These are phyloP conservation scores for Xerocomus amazonicus DNA, from an alignment of 1,284 basidiomycete genomes.

Conservation along the genomic window DNA sequence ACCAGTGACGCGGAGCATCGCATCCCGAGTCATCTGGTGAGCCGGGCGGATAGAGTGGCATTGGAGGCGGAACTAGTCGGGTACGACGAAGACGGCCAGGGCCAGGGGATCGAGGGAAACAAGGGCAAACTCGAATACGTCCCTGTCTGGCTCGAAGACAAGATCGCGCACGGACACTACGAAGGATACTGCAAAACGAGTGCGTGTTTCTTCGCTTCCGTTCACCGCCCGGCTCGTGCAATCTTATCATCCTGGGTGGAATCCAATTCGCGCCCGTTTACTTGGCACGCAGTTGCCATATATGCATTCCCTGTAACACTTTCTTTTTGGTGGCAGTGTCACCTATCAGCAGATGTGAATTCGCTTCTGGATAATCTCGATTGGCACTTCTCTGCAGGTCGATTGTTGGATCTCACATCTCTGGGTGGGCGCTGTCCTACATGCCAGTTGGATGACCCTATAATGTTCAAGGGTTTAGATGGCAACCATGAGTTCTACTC, in stretches of 20 bases:
- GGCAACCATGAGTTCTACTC: neutral
- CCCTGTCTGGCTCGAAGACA: conserved; percentile 91
- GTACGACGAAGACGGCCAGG: conserved; percentile 57
- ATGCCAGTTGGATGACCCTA: neutral
- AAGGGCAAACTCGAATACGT: conserved; percentile 62
- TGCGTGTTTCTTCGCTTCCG: conserved; percentile 38
- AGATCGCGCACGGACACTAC: conserved; percentile 90
- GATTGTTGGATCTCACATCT: conserved; percentile 10
- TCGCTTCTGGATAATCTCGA: conserved; percentile 9
- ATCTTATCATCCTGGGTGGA: conserved; percentile 15
- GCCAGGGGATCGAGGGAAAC: conserved; percentile 43
- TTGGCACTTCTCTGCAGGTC: neutral
- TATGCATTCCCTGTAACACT: conserved; percentile 1
- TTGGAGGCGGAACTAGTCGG: conserved; percentile 58
- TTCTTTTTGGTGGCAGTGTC: conserved; percentile 1
- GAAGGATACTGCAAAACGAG: conserved; percentile 98
- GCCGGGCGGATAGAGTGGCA: conserved; percentile 54
- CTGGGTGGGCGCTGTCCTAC: neutral
- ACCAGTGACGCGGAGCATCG: conserved; percentile 16
- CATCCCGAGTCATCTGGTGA: conserved; percentile 45
- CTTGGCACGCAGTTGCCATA: conserved; percentile 11
- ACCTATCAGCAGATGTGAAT: neutral
- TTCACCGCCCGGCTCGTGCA: neutral
- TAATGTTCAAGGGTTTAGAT: neutral
- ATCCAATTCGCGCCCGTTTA: neutral